These are phyloP conservation scores for Fusarium sp. DNA, from an alignment of 2,329 filamentous ascomycete species.

Conservation along the genomic window DNA sequence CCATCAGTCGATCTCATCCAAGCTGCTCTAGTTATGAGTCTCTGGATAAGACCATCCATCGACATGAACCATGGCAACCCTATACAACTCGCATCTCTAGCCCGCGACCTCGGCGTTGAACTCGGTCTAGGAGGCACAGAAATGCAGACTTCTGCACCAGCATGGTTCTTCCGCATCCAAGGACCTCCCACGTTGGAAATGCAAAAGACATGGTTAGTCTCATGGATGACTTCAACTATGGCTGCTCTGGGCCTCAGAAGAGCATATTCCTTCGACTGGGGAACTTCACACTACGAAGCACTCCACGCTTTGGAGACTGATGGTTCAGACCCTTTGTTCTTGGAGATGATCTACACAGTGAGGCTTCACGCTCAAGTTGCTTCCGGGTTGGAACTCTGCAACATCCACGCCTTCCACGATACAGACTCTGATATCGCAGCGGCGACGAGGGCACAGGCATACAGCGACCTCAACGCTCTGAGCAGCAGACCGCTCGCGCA, in stretches of 20 bases:
- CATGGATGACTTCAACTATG: constrained; percentile 21
- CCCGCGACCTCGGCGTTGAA: constrained; percentile 19
- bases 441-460: background rate
- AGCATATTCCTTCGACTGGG: constrained; percentile 15
- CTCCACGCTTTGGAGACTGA: constrained; percentile 5
- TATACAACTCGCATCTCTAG: constrained; percentile 4
- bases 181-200: constrained; percentile 18
- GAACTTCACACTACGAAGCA: constrained; percentile 15
- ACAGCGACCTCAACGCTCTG: background rate
- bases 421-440: background rate
- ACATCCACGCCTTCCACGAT: constrained; percentile 3
- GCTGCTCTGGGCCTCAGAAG: constrained; percentile 7
- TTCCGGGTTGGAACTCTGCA: constrained; percentile 4
- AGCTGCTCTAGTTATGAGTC: constrained; percentile 8
- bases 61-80: constrained; percentile 14
- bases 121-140: constrained; percentile 16
- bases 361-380: constrained; percentile 18
- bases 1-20: constrained; percentile 27
- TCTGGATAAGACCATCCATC: constrained; percentile 22
- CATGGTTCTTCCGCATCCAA: constrained; percentile 26
- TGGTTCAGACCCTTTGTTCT: constrained; percentile 1
- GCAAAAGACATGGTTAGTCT: constrained; percentile 21
- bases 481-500: constrained; percentile 13
- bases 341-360: constrained; percentile 14
- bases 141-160: constrained; percentile 15